Percentiles rank a stretch among this genome's conserved stretches.
phyloP scores from a whole-genome alignment of 2,329 filamentous ascomycete species.

The Fonsecaea monophora region DNA sequence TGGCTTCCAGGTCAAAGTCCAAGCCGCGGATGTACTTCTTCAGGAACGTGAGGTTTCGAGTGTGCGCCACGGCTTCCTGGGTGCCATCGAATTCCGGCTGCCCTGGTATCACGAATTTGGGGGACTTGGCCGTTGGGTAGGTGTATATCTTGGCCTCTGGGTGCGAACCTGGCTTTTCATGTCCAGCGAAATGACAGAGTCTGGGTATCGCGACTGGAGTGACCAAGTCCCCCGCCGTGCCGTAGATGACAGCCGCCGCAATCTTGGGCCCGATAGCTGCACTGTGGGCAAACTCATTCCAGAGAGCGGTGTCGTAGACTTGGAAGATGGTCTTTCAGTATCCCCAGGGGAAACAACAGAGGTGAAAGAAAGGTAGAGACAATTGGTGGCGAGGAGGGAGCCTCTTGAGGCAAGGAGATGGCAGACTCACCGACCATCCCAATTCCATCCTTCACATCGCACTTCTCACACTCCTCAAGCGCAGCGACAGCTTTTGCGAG shows the following conservation, averaged over 20 bases:
- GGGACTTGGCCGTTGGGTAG: slow-evolving; percentile 55
- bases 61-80: slow-evolving; percentile 68
- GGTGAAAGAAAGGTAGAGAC: no score
- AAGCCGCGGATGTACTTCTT: slow-evolving; percentile 69
- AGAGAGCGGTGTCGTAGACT: slow-evolving; percentile 39
- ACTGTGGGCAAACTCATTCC: slow-evolving; percentile 22
- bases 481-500: slow-evolving; percentile 36
- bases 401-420: neutral
- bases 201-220: slow-evolving; percentile 35
- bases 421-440: slow-evolving; percentile 45
- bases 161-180: slow-evolving; percentile 24
- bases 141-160: slow-evolving; percentile 45
- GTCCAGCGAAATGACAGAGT: slow-evolving; percentile 44
- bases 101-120: slow-evolving; percentile 59
- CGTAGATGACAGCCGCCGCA: slow-evolving; percentile 46
- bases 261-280: slow-evolving; percentile 41
- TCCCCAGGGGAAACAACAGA: no score
- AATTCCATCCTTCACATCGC: slow-evolving; percentile 38
- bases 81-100: slow-evolving; percentile 59
- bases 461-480: slow-evolving; percentile 40
- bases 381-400: no score
- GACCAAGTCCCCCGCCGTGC: slow-evolving; percentile 20
- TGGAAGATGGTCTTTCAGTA: neutral
- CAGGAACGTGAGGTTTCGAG: slow-evolving; percentile 68
- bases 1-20: slow-evolving; percentile 74